Base-by-base conservation (phyloP, 1,284 basidiomycete genomes). In the Chalciporus sp. region DNA sequence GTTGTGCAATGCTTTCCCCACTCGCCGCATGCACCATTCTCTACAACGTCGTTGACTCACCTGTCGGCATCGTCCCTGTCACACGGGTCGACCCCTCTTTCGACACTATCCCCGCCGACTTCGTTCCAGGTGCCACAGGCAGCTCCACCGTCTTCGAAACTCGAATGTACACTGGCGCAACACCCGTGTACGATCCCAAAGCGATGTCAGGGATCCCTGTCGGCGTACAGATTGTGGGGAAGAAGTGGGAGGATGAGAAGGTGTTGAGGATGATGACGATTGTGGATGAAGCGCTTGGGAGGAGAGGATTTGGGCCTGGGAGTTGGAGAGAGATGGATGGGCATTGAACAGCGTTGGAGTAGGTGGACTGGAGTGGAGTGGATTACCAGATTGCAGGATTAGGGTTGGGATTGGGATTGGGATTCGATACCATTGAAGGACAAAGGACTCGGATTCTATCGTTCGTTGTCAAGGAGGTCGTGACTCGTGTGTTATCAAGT, bases 201-300 rank as follows among this genome's bases (percentile, higher is more conserved):
- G 78, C 76, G 64, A 91, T 90, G 84, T 73, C 81, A 20, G 93
- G 92, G 0, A 78, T 97, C 68, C 93, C 94, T 0, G 82, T 96
- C 0, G 88, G 84, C 1, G 80, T 97, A 41, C 94, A 97, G 72
- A 67, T 95, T 20, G 86, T 90, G 0, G 90, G 90, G 1, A 81
- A 76, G 63, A 81, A 77, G 57, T 93, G 85, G 82, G 88, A 94
- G 63, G 94, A 96, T 49, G 94, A 95, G 75, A 92, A 91, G 70
- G 85, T 94, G 2, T 65, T 96, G 45, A 83, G 74, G 20, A 81
- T 94, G 72, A 95, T 95, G 93, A 76, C 78, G 58, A 72, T 94
- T n/a, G 73, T 95, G 7, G 92, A 94, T 57, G 69, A 75, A 7
- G 86, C 84, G 2, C 71, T 92, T 46, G 85, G 78, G 31, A 70